These are phyloP conservation scores for Pseudogymnoascus sp. DNA, from an alignment of 2,329 filamentous ascomycete species.

Conservation along the genomic window DNA sequence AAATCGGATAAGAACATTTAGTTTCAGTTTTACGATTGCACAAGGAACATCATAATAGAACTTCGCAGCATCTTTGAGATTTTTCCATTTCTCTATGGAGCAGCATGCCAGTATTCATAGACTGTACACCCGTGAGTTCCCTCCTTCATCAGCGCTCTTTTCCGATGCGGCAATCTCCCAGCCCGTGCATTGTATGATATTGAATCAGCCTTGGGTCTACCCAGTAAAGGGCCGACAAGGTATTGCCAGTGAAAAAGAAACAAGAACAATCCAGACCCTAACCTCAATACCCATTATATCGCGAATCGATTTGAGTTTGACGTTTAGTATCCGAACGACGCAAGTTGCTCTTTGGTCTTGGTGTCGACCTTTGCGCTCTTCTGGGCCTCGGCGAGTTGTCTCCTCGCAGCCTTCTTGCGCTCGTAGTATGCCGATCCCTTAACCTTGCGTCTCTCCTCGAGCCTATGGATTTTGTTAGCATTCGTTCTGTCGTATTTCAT, in stretches of 20 bases:
- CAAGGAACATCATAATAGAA: constrained; percentile 12
- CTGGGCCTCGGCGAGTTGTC: constrained; percentile 86
- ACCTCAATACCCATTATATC: constrained; percentile 12
- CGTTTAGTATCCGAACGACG: constrained; percentile 80
- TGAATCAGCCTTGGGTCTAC: constrained; percentile 25
- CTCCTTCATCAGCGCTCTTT: constrained; percentile 23
- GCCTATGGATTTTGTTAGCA: constrained; percentile 45
- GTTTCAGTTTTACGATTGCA: neutral
- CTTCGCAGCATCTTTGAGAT: constrained; percentile 21
- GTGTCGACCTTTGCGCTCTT: constrained; percentile 80
- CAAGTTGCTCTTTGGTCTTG: constrained; percentile 82
- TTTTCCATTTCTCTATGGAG: constrained; percentile 26
- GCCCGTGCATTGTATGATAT: constrained; percentile 20
- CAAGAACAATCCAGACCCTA: constrained; percentile 18
- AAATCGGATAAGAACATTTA: constrained; percentile 6
- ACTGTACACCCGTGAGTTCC: constrained; percentile 26
- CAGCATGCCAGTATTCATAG: constrained; percentile 24
- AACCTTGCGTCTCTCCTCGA: constrained; percentile 99
- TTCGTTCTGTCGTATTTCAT: neutral
- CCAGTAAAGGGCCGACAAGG: constrained; percentile 25
- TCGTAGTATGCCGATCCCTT: constrained; percentile 99
- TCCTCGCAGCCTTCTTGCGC: constrained; percentile 95
- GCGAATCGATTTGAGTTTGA: constrained; percentile 8
- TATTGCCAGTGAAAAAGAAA: constrained; percentile 25
- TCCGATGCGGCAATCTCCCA: constrained; percentile 24